These are phyloP conservation scores for Podospora tetraspora DNA, from an alignment of 495 filamentous ascomycete species.

Conservation along the genomic window DNA sequence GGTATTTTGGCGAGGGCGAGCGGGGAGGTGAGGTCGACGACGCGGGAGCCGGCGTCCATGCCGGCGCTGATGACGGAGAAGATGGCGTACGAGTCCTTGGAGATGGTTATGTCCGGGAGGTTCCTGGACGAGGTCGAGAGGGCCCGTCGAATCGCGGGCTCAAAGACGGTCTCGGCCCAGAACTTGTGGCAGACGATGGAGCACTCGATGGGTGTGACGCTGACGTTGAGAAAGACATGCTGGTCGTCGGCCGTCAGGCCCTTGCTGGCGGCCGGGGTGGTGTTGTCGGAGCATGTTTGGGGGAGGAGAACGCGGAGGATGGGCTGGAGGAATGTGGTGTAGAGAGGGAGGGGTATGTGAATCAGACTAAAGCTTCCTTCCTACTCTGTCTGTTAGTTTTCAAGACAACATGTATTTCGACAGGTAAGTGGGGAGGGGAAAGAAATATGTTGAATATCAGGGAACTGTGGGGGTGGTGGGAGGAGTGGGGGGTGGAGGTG, in stretches of 20 bases:
- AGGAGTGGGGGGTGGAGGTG: neutral
- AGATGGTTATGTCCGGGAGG: conserved; percentile 53
- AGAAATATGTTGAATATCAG: neutral
- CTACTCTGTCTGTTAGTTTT: conserved; percentile 39
- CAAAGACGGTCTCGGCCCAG: conserved; percentile 67
- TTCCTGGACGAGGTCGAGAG: conserved; percentile 43
- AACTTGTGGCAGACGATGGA: conserved; percentile 79
- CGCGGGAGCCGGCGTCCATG: conserved; percentile 87
- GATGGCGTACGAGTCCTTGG: conserved; percentile 76
- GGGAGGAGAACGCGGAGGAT: conserved; percentile 81
- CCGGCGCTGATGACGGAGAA: conserved; percentile 85
- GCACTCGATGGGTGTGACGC: conserved; percentile 87
- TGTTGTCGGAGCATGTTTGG: conserved; percentile 24
- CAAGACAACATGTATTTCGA: neutral
- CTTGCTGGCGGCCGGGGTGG: conserved; percentile 20
- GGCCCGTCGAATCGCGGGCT: conserved; percentile 56
- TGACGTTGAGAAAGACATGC: conserved; percentile 87
- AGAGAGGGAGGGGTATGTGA: conserved; percentile 81
- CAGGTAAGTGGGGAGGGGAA: neutral
- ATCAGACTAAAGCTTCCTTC: conserved; percentile 83
- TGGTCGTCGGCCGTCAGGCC: conserved; percentile 43
- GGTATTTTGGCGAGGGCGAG: conserved; percentile 88
- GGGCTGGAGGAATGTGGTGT: conserved; percentile 73
- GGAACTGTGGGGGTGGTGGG: neutral
- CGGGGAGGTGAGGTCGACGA: conserved; percentile 86